phyloP scores from a whole-genome alignment of 768 basidiomycete genomes.

The Suillus tomentosus region DNA sequence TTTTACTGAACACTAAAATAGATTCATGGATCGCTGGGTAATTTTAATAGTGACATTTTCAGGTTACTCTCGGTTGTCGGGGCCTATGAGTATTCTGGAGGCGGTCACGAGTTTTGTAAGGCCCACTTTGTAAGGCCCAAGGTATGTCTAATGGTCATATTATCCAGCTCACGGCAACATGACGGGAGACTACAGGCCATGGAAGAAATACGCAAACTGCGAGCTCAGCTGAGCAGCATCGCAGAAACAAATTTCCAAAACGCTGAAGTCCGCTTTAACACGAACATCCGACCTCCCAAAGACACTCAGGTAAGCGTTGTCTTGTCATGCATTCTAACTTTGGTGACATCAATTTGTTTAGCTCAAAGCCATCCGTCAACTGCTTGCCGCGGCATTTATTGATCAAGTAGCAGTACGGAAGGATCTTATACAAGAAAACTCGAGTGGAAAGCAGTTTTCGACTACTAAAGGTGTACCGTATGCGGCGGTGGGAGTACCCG shows the following conservation, averaged over 20 bases:
- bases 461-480: slow-evolving; percentile 84
- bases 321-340: background rate
- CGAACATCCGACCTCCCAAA: slow-evolving; percentile 73
- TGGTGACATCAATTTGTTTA: slow-evolving; percentile 33
- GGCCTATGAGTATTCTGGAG: slow-evolving; percentile 91
- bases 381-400: slow-evolving; percentile 87
- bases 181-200: slow-evolving; percentile 64
- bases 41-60: slow-evolving; percentile 82
- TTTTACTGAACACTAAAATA: slow-evolving; percentile 47
- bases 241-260: slow-evolving; percentile 78
- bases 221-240: slow-evolving; percentile 85
- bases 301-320: slow-evolving; percentile 63
- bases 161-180: slow-evolving; percentile 10
- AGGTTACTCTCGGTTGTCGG: slow-evolving; percentile 91
- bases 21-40: slow-evolving; percentile 81
- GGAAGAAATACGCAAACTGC: slow-evolving; percentile 97
- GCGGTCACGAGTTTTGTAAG: slow-evolving; percentile 76
- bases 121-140: slow-evolving; percentile 91
- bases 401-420: slow-evolving; percentile 94
- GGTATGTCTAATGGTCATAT: slow-evolving; percentile 43
- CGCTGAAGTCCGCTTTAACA: slow-evolving; percentile 57
- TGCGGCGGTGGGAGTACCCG: slow-evolving; percentile 71
- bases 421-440: slow-evolving; percentile 68
- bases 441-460: slow-evolving; percentile 66
- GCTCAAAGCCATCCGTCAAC: slow-evolving; percentile 89